These are phyloP conservation scores for Fusarium pseudoanthophilum DNA, from an alignment of 2,329 filamentous ascomycete genomes.

Conservation along the genomic window DNA sequence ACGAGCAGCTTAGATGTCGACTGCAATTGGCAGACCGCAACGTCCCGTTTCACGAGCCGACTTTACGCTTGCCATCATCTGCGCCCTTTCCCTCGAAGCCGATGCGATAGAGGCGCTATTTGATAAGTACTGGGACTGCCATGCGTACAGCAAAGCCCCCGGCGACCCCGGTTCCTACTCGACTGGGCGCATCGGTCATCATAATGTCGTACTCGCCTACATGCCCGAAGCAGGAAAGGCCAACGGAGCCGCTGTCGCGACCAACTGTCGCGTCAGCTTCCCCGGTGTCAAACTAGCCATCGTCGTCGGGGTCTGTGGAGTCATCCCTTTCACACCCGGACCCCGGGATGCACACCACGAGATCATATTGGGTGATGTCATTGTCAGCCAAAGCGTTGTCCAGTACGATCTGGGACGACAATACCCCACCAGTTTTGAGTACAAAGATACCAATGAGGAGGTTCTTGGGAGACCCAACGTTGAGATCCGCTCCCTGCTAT, in stretches of 20 bases:
- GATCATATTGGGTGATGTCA: not conserved
- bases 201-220: conserved; percentile 45
- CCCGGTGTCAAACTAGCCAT: conserved; percentile 47
- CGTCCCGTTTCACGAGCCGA: not conserved
- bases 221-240: conserved; percentile 45
- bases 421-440: not conserved
- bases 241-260: conserved; percentile 41
- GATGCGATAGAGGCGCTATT: conserved; percentile 41
- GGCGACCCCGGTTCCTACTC: conserved; percentile 46
- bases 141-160: conserved; percentile 30
- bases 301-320: conserved; percentile 54
- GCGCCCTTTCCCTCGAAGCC: conserved; percentile 42
- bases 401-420: not conserved
- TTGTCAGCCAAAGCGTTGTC: not conserved
- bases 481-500: not conserved
- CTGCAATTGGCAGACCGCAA: accelerated
- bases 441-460: not conserved
- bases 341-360: not conserved
- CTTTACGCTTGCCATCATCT: conserved; percentile 38
- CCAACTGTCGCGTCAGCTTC: conserved; percentile 49
- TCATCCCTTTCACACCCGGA: conserved; percentile 37
- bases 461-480: not conserved
- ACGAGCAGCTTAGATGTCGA: not conserved
- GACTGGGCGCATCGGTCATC: conserved; percentile 42
- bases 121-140: conserved; percentile 10